Conservation (phyloP, 2,329 filamentous ascomycete species). For the Aspergillus latus region DNA sequence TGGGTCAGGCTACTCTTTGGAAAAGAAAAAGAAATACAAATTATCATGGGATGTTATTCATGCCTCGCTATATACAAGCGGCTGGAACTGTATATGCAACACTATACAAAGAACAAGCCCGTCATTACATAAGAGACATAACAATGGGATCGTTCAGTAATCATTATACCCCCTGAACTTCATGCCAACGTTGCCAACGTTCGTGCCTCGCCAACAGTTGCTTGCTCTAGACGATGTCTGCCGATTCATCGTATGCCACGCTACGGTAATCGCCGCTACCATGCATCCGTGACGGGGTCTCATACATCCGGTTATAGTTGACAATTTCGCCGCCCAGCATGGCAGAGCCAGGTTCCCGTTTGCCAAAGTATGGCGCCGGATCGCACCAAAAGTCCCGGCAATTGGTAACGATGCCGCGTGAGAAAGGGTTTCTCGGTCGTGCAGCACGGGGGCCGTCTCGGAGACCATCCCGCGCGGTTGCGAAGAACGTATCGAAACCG, state of each 20-base stretch:
- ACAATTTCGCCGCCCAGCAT: conserved; percentile 75
- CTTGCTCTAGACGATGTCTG: conserved; percentile 2
- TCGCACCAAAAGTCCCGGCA: conserved; percentile 98
- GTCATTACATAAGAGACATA: conserved; percentile 13
- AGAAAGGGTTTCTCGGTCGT: conserved; percentile 76
- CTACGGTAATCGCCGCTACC: conserved; percentile 61
- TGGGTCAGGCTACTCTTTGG: not conserved
- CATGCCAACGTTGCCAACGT: not conserved
- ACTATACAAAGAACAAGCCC: conserved; percentile 18
- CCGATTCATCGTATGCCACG: conserved; percentile 40
- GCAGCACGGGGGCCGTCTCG: conserved; percentile 46
- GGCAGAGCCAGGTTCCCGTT: conserved; percentile 70
- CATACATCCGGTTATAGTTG: conserved; percentile 88
- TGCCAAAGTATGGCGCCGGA: conserved; percentile 75
- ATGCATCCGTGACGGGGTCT: conserved; percentile 70
- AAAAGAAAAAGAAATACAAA: not conserved
- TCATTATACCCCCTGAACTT: conserved; percentile 13
- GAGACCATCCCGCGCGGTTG: conserved; percentile 77
- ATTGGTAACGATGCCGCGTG: conserved; percentile 77
- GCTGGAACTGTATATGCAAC: conserved; percentile 15
- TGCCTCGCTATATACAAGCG: conserved; percentile 6
- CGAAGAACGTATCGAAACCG: conserved; percentile 89
- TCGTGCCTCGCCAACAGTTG: not conserved
- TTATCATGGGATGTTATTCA: not conserved
- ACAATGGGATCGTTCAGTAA: conserved; percentile 14